phyloP scores from a whole-genome alignment of 331 rosid genomes.

The Ulmus americana region DNA sequence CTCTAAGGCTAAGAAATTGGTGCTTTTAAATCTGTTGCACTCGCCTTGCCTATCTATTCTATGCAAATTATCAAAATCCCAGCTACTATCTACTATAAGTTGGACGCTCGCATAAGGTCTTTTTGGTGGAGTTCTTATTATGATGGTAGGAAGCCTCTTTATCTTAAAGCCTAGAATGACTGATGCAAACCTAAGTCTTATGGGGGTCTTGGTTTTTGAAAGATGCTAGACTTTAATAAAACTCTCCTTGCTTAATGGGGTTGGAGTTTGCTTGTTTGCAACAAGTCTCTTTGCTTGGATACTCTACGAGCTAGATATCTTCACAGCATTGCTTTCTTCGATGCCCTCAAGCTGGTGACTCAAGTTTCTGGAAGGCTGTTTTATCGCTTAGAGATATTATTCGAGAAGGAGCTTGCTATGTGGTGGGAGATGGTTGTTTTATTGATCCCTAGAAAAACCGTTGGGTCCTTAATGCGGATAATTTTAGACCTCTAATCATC shows the following conservation, averaged over 20 bases:
- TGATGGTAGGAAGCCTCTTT: background rate
- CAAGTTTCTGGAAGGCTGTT: no score
- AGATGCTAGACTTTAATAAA: background rate
- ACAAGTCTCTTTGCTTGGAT: no score
- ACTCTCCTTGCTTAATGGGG: background rate
- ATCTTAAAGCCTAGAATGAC: background rate
- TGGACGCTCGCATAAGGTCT: background rate
- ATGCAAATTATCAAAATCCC: background rate
- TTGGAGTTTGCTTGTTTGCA: background rate
- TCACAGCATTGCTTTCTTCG: no score
- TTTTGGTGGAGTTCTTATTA: background rate
- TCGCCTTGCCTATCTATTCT: background rate
- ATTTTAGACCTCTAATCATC: no score
- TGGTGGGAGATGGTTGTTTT: no score
- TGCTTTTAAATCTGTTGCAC: background rate
- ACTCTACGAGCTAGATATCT: no score
- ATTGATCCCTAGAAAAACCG: no score
- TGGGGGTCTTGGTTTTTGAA: background rate
- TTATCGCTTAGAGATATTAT: no score
- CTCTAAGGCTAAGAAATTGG: no score
- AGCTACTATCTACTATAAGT: background rate
- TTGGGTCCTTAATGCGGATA: no score
- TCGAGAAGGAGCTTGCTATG: no score
- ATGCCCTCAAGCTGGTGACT: no score
- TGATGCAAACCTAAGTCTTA: background rate